A percentile compares a stretch with the other conserved stretches of the same genome.
Conservation (phyloP, 1,284 basidiomycete species). For the Cryptococcus sp. region DNA sequence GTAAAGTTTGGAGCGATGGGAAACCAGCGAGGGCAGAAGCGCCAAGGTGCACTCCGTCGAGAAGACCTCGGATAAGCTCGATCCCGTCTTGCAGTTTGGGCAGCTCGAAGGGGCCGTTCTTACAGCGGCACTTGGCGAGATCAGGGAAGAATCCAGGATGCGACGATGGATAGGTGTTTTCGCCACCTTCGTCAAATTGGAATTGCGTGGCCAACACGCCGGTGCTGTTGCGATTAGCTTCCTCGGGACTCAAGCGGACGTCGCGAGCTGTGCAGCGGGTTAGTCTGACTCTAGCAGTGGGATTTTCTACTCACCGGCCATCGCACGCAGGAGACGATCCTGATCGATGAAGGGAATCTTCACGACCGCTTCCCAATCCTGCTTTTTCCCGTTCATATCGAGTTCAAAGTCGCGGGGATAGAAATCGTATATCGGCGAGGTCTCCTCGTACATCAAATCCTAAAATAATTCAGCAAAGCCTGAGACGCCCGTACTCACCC, state of each 20-base stretch:
- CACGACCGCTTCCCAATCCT: constrained; percentile 97
- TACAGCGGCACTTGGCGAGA: constrained; percentile 77
- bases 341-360: constrained; percentile 99
- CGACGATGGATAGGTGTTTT: constrained; percentile 81
- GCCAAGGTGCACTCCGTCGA: constrained; percentile 86
- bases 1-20: constrained; percentile 88
- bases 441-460: constrained; percentile 85
- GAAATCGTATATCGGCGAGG: constrained; percentile 90
- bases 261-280: constrained; percentile 62
- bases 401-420: constrained; percentile 89
- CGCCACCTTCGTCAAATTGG: constrained; percentile 64
- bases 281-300: not conserved
- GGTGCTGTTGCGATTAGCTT: constrained; percentile 73
- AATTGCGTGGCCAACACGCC: constrained; percentile 77
- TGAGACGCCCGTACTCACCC: constrained; percentile 56
- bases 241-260: constrained; percentile 73
- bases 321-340: constrained; percentile 72
- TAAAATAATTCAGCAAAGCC: constrained; percentile 40
- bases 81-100: constrained; percentile 81
- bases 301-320: constrained; percentile 64
- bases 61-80: constrained; percentile 80
- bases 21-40: constrained; percentile 88
- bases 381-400: constrained; percentile 97
- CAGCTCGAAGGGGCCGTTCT: constrained; percentile 76
- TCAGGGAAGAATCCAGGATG: constrained; percentile 93